Conservation (phyloP, 2,329 filamentous ascomycete species). For the Talaromyces atroroseus region DNA sequence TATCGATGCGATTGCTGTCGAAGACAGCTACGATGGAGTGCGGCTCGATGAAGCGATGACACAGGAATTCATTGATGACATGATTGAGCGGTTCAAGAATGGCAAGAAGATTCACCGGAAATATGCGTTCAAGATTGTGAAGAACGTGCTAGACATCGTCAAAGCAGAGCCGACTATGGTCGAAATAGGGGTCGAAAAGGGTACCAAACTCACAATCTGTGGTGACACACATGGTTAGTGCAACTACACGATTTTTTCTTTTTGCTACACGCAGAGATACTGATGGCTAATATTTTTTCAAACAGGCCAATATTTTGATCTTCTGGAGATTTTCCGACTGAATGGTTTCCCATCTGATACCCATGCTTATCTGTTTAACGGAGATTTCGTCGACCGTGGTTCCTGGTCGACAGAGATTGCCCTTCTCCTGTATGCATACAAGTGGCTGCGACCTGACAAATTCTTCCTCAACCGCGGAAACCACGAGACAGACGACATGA, state of each 20-base stretch:
- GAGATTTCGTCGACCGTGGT: conserved; percentile 95
- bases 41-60: conserved; percentile 78
- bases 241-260: conserved; percentile 7
- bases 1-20: conserved; percentile 76
- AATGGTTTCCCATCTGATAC: conserved; percentile 80
- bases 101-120: conserved; percentile 94
- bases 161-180: conserved; percentile 96
- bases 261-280: background rate
- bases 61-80: conserved; percentile 93
- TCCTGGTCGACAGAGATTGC: conserved; percentile 99
- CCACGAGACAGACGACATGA: conserved; percentile 99
- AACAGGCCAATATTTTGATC: conserved; percentile 89
- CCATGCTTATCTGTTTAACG: conserved; percentile 95
- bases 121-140: conserved; percentile 94
- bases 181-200: conserved; percentile 74
- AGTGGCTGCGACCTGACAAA: conserved; percentile 79
- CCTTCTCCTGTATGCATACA: conserved; percentile 88
- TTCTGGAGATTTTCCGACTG: conserved; percentile 90
- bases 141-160: conserved; percentile 82
- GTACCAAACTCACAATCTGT: conserved; percentile 81
- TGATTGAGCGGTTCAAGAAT: conserved; percentile 91
- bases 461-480: conserved; percentile 98
- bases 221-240: conserved; percentile 86
- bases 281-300: background rate
- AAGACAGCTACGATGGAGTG: conserved; percentile 79